These are phyloP conservation scores for Coemansia sp. DNA, from an alignment of 192 early-diverging fungal species.

Conservation along the genomic window DNA sequence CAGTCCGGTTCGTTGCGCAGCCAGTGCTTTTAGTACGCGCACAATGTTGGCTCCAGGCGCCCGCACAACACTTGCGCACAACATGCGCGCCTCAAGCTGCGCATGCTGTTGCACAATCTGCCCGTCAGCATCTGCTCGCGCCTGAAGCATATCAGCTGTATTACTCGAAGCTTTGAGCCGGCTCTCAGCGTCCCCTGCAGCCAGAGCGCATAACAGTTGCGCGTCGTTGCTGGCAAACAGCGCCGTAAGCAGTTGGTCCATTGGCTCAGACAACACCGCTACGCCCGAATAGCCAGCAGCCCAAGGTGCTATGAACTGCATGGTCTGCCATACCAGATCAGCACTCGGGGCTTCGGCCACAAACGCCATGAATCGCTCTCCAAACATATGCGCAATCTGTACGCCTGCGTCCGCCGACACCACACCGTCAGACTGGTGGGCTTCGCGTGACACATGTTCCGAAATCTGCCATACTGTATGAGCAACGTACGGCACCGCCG, in stretches of 20 bases:
- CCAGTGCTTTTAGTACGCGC: slow-evolving; percentile 16
- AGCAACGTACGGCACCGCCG: slow-evolving; percentile 34
- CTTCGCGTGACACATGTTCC: background rate
- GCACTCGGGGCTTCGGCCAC: slow-evolving; percentile 12
- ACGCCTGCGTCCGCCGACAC: slow-evolving; percentile 1
- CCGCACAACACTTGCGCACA: slow-evolving; percentile 5
- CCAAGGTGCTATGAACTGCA: slow-evolving; percentile 39
- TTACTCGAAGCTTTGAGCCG: background rate
- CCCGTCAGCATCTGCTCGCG: background rate
- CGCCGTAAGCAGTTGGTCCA: slow-evolving; percentile 14
- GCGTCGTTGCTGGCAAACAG: slow-evolving; percentile 17
- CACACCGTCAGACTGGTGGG: background rate
- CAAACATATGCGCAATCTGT: slow-evolving; percentile 7
- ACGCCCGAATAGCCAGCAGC: slow-evolving; percentile 20
- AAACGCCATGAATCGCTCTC: slow-evolving; percentile 31
- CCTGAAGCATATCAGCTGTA: background rate
- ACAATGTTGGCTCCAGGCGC: slow-evolving; percentile 10
- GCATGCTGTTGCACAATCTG: background rate
- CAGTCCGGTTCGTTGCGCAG: background rate
- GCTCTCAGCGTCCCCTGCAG: slow-evolving; percentile 6
- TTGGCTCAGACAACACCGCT: slow-evolving; percentile 13
- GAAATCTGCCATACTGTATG: slow-evolving; percentile 13
- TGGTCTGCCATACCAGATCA: slow-evolving; percentile 33
- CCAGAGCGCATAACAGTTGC: slow-evolving; percentile 18
- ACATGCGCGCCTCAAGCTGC: slow-evolving; percentile 25